Evolutionary conservation across 345 rosid genomes (phyloP), one percentile per base, ranked within the genome.

Genomic region (Euclidium syriacum): DNA sequence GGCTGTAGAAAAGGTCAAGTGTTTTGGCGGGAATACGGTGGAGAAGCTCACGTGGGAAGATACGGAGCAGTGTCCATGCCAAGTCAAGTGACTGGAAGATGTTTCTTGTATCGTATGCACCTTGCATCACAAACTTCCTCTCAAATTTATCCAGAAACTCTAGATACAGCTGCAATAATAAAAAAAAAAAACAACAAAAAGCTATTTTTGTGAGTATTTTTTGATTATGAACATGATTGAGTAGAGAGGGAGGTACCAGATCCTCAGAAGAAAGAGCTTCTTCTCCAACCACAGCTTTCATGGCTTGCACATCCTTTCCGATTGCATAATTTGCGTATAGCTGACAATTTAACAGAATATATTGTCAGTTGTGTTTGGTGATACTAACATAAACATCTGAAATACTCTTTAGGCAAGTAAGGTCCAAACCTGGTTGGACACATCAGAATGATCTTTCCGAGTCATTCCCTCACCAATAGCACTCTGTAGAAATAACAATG

Each of bases 271-370:
- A 94, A 72, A 94, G 96, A 18, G 99, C 99, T 86, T 94, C 99
- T 72, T 90, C 99, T 87, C 99, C 99, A 17, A 95, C 99, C 51
- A 95, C 99, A 72, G 97, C 97, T 77, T 95, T 95, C 99, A 95
- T 95, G 42, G 99, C 99, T 71, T 95, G 97, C 19, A 95, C 99
- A 77, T 95, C 99, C 75, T 95, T 95, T 44, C 99, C 99, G 64
- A 90, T 95, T n/a, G 97, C 99, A 83, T 95, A 95, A 65, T 95
- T 95, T 65, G 99, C 99, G 62, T 95, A 95, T 10, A 95, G 78
- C 97, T 94, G 63, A 22, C n/a, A 29, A 40, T 9, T 27, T 6
- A 25, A 27, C 12, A 27, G 16, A 27, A 53, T 14, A 53, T 14
- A 14, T n/a, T 35, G 11, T n/a, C 18, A 41, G 20, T 12, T 25